phyloP scores from a whole-genome alignment of 805 yeast genomes.

The Novakomyces olei region DNA sequence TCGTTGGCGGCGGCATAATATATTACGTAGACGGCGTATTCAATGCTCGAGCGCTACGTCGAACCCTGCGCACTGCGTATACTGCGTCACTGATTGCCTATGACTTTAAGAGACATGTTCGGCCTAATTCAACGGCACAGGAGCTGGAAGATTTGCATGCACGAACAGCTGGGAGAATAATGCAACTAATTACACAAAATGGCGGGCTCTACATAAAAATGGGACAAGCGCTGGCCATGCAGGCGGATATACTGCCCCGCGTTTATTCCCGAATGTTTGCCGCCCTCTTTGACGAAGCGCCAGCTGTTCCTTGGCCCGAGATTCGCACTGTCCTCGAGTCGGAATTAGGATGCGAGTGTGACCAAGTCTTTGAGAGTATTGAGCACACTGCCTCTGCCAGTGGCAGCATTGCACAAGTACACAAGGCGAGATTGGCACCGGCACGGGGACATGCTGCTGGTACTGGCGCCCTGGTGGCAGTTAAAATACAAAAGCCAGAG shows the following conservation, averaged over 20 bases:
- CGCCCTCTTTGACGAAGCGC: constrained; percentile 45
- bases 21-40: constrained; percentile 22
- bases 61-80: constrained; percentile 32
- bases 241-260: constrained; percentile 42
- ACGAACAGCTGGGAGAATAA: constrained; percentile 30
- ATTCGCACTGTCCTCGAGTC: constrained; percentile 12
- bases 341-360: constrained; percentile 23
- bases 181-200: constrained; percentile 23
- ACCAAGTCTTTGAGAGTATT: constrained; percentile 24
- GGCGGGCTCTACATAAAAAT: constrained; percentile 47
- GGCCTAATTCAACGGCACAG: constrained; percentile 12
- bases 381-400: constrained; percentile 45
- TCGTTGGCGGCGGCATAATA: too few relatives aligned
- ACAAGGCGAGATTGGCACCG: constrained; percentile 26
- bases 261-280: constrained; percentile 38
- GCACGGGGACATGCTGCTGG: too few relatives aligned
- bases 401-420: constrained; percentile 58
- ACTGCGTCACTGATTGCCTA: constrained; percentile 30
- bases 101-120: constrained; percentile 36
- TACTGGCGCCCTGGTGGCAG: constrained; percentile 34
- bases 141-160: constrained; percentile 38
- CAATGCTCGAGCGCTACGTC: constrained; percentile 28
- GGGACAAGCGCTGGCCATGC: constrained; percentile 65
- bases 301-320: constrained; percentile 28
- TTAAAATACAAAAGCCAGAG: constrained; percentile 44